Evolutionary conservation across 2,329 filamentous ascomycete genomes (phyloP).

Genomic region (Cordyceps farinosa): DNA sequence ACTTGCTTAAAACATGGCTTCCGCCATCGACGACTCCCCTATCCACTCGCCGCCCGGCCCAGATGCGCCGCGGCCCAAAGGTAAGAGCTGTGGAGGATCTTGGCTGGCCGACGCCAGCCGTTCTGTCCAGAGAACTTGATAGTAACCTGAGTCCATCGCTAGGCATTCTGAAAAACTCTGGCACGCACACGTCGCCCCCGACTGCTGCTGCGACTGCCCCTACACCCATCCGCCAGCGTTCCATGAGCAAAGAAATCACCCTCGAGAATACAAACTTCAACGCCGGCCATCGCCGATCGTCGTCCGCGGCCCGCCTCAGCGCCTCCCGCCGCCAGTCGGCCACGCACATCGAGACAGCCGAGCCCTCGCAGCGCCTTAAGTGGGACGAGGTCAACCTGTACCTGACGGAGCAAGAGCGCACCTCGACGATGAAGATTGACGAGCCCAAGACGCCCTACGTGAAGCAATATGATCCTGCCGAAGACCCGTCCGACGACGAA

Average conservation of each 20-base stretch:
- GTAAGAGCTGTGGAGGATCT: constrained; percentile 28
- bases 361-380: constrained; percentile 72
- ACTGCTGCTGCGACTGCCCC: constrained; percentile 27
- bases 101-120: neutral
- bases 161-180: constrained; percentile 93
- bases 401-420: constrained; percentile 92
- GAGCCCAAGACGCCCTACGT: constrained; percentile 98
- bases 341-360: constrained; percentile 43
- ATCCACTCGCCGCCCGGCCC: constrained; percentile 41
- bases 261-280: constrained; percentile 94
- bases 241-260: constrained; percentile 77
- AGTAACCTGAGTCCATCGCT: neutral
- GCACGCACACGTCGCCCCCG: constrained; percentile 56
- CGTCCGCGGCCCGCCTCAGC: constrained; percentile 58
- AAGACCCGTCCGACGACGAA: constrained; percentile 81
- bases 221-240: constrained; percentile 41
- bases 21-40: constrained; percentile 36
- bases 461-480: constrained; percentile 81
- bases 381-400: constrained; percentile 99
- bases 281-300: constrained; percentile 83
- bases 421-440: constrained; percentile 96
- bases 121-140: neutral
- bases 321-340: constrained; percentile 71
- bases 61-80: constrained; percentile 43
- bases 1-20: constrained; percentile 37